Base-by-base conservation (phyloP, 2,329 filamentous ascomycete genomes). In the Xylariaceae sp. region DNA sequence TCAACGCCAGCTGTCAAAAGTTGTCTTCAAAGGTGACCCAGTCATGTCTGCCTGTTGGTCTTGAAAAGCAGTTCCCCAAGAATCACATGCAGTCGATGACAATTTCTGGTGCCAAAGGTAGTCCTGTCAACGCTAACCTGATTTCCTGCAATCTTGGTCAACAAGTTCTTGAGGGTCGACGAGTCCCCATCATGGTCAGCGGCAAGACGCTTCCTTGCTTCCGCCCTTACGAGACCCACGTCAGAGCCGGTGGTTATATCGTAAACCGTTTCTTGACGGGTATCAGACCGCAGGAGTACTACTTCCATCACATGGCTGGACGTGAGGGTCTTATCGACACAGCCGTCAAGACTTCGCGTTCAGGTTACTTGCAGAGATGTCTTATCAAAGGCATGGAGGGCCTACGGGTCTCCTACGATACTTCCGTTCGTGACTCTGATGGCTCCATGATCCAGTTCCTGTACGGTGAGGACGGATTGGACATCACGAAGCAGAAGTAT, bases 11-110 rank as follows among this genome's bases (percentile, higher is more conserved):
- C 53, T 88, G 86, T 54, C 80, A 80, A 10, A 75, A 82, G 2
- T 82, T 99, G 30, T 97, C 93, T 3, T 87, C 89, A 13, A 83
- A 80, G 0, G 87, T 97, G 50, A 96, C 92, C 8, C 80, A 80
- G 51, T 83, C 84, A 1, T 96, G 92, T 74, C 81, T 99, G 65
- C 94, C 94, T 0, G 76, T 78, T 17, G 91, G 90, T 48, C 83
- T 99, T 34, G 86, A 90, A 69, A 99, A 97, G 76, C 85, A 89
- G 6, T 99, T 99, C 75, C 94, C 94, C 0, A 88, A 88, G 71
- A 99, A 99, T 71, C 93, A 97, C 76, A 99, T 99, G 93, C 94
- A 99, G 79, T 86, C 90, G 65, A 99, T 99, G 94, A 99, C 94
- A 18, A 89, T 88, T 11, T 97, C 94, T 58, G 94, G 94, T 73